Conservation (phyloP, 2,329 filamentous ascomycete genomes). For the Cryphonectria japonica region DNA sequence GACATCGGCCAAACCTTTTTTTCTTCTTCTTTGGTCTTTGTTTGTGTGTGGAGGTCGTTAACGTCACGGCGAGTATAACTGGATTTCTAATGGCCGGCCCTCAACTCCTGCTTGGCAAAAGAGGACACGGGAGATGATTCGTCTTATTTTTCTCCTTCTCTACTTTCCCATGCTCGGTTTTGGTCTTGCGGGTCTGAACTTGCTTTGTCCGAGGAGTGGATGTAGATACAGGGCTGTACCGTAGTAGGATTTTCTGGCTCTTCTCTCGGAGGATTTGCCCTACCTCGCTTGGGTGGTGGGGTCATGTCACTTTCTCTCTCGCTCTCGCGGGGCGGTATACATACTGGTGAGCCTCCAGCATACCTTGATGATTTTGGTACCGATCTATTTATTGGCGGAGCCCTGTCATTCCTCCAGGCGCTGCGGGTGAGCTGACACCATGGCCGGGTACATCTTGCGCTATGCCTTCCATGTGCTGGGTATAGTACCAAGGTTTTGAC, state of each 20-base stretch:
- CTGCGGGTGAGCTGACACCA: constrained; percentile 1
- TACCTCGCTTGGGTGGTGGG: not conserved
- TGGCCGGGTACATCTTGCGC: not conserved
- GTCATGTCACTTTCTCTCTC: not conserved
- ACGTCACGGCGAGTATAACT: not conserved
- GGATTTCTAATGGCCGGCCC: not conserved
- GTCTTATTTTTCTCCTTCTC: no score
- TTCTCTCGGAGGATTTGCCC: not conserved
- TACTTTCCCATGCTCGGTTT: not conserved
- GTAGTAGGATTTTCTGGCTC: not conserved
- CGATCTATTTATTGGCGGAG: not conserved
- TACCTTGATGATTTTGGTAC: not conserved
- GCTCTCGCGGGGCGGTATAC: no score
- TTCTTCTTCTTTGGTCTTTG: no score
- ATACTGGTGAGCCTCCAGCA: no score
- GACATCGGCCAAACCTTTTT: not conserved
- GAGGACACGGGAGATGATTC: not conserved
- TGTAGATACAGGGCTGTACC: not conserved
- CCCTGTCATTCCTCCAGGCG: constrained; percentile 1
- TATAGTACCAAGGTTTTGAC: not conserved
- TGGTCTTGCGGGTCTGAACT: not conserved
- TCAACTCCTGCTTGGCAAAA: not conserved
- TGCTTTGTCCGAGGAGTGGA: not conserved
- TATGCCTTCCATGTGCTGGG: not conserved
- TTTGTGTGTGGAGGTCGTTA: not conserved